Evolutionary conservation across 208 protist genomes (phyloP).

Genomic region (Trypanosoma congolense): DNA sequence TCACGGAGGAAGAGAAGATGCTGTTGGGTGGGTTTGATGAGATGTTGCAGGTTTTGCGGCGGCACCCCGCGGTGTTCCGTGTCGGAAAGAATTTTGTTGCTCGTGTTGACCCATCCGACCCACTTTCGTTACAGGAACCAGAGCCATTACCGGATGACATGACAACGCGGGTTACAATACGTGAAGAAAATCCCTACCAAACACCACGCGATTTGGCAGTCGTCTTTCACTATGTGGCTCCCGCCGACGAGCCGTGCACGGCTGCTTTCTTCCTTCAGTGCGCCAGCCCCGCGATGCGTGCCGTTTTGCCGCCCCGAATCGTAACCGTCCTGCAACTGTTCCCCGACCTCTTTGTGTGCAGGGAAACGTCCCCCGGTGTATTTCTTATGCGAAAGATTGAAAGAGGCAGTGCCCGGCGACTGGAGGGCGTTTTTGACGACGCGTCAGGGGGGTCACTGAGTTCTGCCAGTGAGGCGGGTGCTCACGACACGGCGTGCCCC

Average conservation of each 20-base stretch:
- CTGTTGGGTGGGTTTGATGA: constrained; percentile 56
- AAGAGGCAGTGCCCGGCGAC: constrained; percentile 6
- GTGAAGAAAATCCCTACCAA: constrained; percentile 79
- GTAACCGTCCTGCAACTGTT: constrained; percentile 62
- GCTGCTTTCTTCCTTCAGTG: constrained; percentile 55
- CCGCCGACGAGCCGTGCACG: constrained; percentile 53
- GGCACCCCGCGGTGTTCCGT: constrained; percentile 68
- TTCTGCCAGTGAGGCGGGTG: neutral
- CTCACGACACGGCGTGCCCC: neutral
- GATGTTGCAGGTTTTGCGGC: constrained; percentile 47
- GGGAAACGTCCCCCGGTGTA: constrained; percentile 68
- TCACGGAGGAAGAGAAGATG: constrained; percentile 36
- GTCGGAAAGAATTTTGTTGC: constrained; percentile 60
- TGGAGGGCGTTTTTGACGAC: constrained; percentile 2
- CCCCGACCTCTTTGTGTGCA: constrained; percentile 68
- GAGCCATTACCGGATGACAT: constrained; percentile 48
- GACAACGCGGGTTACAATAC: constrained; percentile 30
- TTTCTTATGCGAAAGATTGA: constrained; percentile 59
- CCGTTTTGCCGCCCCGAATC: constrained; percentile 63
- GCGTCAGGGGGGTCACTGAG: neutral
- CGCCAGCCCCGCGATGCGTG: constrained; percentile 76
- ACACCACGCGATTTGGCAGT: constrained; percentile 48
- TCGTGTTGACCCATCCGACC: constrained; percentile 70
- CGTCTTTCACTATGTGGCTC: constrained; percentile 79
- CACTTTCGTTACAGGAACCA: constrained; percentile 29